Percentiles rank a stretch among this genome's conserved stretches.
Conservation (phyloP, 305 asterid species). For the Rubia balearica region DNA sequence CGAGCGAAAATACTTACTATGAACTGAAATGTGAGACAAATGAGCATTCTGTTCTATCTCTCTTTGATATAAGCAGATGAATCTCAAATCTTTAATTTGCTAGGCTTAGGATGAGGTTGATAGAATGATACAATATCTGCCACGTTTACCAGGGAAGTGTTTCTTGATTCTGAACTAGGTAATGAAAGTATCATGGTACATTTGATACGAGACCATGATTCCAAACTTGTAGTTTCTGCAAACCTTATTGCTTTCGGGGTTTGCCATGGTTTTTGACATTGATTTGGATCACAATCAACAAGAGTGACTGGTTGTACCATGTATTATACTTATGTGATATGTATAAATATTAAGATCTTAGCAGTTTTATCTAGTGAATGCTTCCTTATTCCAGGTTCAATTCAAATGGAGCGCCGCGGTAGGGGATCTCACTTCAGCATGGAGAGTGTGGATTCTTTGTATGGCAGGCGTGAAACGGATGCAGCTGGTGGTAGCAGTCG, state of each 20-base stretch:
- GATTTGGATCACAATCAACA: too few species aligned
- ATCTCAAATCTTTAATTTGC: not conserved
- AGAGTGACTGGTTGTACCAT: too few species aligned
- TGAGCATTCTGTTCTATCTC: not conserved
- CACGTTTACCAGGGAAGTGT: not conserved
- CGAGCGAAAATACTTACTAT: not conserved
- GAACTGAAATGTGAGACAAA: not conserved
- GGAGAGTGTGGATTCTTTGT: not conserved
- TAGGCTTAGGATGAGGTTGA: not conserved
- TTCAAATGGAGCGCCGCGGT: not conserved
- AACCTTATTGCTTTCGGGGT: too few species aligned
- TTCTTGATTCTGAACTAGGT: not conserved
- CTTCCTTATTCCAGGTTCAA: not conserved
- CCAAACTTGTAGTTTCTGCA: not conserved
- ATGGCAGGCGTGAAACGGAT: not conserved
- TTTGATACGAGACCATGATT: not conserved
- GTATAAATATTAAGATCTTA: too few species aligned
- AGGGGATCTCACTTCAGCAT: not conserved
- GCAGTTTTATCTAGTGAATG: too few species aligned
- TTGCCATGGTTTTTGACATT: too few species aligned
- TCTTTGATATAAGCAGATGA: too few species aligned
- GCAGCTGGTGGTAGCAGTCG: not conserved
- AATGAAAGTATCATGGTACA: not conserved
- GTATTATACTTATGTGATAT: too few species aligned
- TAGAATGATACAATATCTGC: constrained; percentile 4